A percentile compares a stretch with the other conserved stretches of the same genome.
Evolutionary conservation across 139 green algal species (phyloP).

Genomic region (Volvox reticuliferus): DNA sequence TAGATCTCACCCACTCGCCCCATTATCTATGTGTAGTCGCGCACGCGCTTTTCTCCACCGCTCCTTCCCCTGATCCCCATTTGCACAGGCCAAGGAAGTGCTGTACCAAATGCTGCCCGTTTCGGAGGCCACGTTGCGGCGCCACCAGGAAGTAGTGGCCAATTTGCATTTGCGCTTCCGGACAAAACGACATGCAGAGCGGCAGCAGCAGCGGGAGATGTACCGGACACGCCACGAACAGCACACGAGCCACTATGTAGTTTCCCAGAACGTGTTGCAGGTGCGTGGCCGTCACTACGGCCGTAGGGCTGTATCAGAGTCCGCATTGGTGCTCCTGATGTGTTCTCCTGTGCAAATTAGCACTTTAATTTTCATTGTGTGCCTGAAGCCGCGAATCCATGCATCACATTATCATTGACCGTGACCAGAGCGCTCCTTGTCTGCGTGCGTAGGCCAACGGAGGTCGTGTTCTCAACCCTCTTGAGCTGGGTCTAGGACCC

Average conservation of each 20-base stretch:
- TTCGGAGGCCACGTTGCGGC: slow-evolving; percentile 28
- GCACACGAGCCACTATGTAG: slow-evolving; percentile 18
- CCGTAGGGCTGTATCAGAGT: no score
- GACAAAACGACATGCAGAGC: slow-evolving; percentile 13
- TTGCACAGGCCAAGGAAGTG: slow-evolving; percentile 46
- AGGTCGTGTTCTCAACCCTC: slow-evolving; percentile 21
- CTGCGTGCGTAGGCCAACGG: slow-evolving; percentile 9
- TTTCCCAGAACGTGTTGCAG: slow-evolving; percentile 36
- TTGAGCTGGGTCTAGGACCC: slow-evolving; percentile 13
- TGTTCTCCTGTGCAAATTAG: no score
- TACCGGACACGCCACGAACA: slow-evolving; percentile 24
- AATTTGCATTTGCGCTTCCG: slow-evolving; percentile 14
- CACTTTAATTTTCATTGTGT: no score
- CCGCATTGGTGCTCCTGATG: no score
- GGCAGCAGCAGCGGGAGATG: slow-evolving; percentile 23
- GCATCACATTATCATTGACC: no score
- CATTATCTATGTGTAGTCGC: no score
- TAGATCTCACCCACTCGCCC: no score
- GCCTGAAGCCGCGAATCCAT: no score
- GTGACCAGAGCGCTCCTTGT: not conserved
- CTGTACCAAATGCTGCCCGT: slow-evolving; percentile 46
- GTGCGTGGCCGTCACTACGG: not conserved
- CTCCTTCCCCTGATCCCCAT: not conserved
- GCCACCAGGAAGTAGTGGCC: slow-evolving; percentile 33
- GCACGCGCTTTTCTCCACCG: no score